Base-by-base conservation (phyloP, 805 yeast genomes). In the Zygotorulaspora sp. region DNA sequence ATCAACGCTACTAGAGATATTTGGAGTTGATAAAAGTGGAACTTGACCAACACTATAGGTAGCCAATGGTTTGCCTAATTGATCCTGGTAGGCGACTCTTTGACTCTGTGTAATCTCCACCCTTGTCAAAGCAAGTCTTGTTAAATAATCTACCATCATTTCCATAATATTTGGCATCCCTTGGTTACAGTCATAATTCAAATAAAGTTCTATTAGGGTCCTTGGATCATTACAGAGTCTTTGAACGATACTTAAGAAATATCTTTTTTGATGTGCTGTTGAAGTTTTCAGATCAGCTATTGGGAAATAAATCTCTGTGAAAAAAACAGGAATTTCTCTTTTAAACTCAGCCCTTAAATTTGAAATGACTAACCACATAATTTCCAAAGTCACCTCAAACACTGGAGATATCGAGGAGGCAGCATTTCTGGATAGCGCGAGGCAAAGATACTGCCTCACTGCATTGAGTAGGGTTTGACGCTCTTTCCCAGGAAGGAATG, bases 181-280 rank as follows among this genome's bases (percentile, higher is more conserved):
- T 2, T 75, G 64, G 58, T 88, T 96, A 68, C 99, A 92, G 62
- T 92, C 99, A 61, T 92, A 94, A 62, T 92, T 92, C 53, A 92
- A 72, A 57, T 90, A 92, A 42, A 92, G 78, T 64, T 92, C 99
- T 41, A 94, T 86, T 45, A 94, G 67, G 13, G 94, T 81, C 44
- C 95, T 74, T 30, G 97, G 95, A 63, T 90, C 96, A 47, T 78
- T 78, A 57, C 95, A 83, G 25, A 92, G 63, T 48, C 95, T 72
- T 51, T 84, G 83, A 17, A 94, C 71, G n/a, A 90, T 73, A 9
- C 82, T 75, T 43, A 94, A 68, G 47, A 90, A 75, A 53, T 88
- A 90, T 57, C 94, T 74, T 58, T 90, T 88, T 63, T 94, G 98
- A 60, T 90, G 97, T 7, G 89, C 66, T 0, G 96, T 86, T 1